Conservation (phyloP, 495 filamentous ascomycete genomes). For the Cercophora samala region DNA sequence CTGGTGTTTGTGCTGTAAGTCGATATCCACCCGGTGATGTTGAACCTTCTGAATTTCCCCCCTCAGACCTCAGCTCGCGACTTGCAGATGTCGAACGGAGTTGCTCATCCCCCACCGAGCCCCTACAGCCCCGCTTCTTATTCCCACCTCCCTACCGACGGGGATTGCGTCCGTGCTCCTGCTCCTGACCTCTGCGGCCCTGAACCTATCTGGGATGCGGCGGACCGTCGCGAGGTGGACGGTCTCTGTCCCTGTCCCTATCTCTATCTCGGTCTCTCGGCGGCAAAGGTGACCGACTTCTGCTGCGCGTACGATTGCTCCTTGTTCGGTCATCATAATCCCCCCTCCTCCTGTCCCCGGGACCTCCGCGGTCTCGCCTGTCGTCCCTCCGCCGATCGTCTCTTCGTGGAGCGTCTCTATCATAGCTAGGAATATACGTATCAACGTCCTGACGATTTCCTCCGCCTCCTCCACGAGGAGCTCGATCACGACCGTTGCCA, state of each 20-base stretch:
- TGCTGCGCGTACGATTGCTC: conserved; percentile 45
- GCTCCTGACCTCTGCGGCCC: not conserved
- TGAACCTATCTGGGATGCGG: conserved; percentile 40
- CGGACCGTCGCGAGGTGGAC: conserved; percentile 31
- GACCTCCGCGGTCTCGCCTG: conserved; percentile 30
- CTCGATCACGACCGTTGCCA: conserved; percentile 27
- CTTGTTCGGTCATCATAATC: conserved; percentile 51
- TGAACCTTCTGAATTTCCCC: too few species aligned
- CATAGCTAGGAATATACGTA: conserved; percentile 60
- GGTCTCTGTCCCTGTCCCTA: conserved; percentile 41
- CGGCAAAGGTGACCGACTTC: conserved; percentile 47
- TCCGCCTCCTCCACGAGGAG: conserved; percentile 31
- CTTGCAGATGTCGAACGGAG: too few species aligned
- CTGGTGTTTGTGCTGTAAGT: too few species aligned
- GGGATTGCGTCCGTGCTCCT: not conserved
- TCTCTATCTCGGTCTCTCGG: not conserved
- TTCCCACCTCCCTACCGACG: not conserved
- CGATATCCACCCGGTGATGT: too few species aligned
- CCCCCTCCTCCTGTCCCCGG: conserved; percentile 30
- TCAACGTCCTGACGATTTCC: conserved; percentile 48
- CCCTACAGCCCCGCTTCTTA: not conserved
- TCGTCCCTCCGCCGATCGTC: conserved; percentile 49
- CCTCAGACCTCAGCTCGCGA: too few species aligned
- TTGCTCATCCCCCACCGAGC: too few species aligned
- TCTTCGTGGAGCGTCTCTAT: conserved; percentile 38